phyloP scores from a whole-genome alignment of 1,284 basidiomycete species.

The Earliella scabrosa region DNA sequence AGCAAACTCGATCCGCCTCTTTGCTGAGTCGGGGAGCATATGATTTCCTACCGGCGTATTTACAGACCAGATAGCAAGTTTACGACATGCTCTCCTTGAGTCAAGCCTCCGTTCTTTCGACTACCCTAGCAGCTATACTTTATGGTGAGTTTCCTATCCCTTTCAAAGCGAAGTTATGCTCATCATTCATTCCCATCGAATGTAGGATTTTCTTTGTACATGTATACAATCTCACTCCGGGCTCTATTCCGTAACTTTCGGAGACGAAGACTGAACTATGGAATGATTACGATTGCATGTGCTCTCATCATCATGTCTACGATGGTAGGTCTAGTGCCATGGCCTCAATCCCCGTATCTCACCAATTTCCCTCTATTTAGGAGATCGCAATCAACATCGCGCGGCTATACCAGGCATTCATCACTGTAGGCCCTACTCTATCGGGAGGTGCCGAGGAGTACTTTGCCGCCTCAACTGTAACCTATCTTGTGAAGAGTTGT shows the following conservation, averaged over 20 bases:
- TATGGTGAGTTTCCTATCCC: slow-evolving; percentile 20
- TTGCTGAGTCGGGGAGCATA: not conserved
- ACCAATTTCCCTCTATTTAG: no score
- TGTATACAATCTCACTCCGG: slow-evolving; percentile 30
- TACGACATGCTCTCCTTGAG: slow-evolving; percentile 6
- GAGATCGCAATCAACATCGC: slow-evolving; percentile 28
- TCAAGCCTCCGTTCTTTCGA: slow-evolving; percentile 24
- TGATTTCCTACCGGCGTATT: not conserved
- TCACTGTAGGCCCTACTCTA: slow-evolving; percentile 9
- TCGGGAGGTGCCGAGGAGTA: slow-evolving; percentile 21
- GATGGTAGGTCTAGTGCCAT: slow-evolving; percentile 14
- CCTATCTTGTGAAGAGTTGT: slow-evolving; percentile 30
- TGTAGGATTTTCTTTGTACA: slow-evolving; percentile 28
- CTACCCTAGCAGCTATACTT: slow-evolving; percentile 26
- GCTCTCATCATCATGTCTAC: slow-evolving; percentile 28
- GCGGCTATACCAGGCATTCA: slow-evolving; percentile 25
- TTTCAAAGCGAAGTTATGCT: no score
- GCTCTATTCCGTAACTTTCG: slow-evolving; percentile 22
- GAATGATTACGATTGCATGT: slow-evolving; percentile 8
- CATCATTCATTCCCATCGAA: not conserved
- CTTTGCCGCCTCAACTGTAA: slow-evolving; percentile 32
- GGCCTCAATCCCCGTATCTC: no score
- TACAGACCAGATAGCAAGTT: not conserved
- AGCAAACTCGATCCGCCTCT: no score
- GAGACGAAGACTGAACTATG: slow-evolving; percentile 17